Base-by-base conservation (phyloP, 345 rosid genomes). In the Populus ilicifolia region DNA sequence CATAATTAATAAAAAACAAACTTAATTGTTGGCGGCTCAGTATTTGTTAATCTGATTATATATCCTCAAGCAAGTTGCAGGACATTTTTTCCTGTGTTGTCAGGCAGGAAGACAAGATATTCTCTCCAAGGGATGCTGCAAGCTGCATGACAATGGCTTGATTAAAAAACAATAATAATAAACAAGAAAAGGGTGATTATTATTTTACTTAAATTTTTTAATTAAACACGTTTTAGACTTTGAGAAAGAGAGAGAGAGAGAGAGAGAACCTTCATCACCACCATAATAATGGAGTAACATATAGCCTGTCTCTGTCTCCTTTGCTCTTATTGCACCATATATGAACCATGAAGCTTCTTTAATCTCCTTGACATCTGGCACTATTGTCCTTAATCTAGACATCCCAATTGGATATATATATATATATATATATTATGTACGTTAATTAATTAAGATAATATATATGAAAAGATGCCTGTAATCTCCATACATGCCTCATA, bases 381-480 rank as follows among this genome's bases (percentile, higher is more conserved):
- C 50, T 77, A 84, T 79, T 36, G 39, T 36, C 39, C 82, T 39
- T 72, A 61, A 66, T 80, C 62, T 85, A 75, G 76, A 69, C 84
- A 83, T 74, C 83, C 74, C 67, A 29, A 20, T 54, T 77, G 76
- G 83, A 64, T 59, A 48, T 59, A 38, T 27, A 27, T 27, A 64
- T 59, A 48, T 59, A 38, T 27, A 27, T 27, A 27, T 20, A 27
- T 21, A 36, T 46, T 30, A 5, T 4, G 23, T 2, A 25, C 50
- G 11, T 52, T 36, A 39, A n/a, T 5, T 35, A 52, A 10, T 46
- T 41, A 30, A 27, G 36, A 46, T 14, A 44, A 62, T n/a, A 27
- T 29, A 33, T 59, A 71, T 44, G 72, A 56, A 79, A 72, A 78
- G 84, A 87, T 85, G 70, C 84, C 77, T 39, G 67, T 71, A 73